Evolutionary conservation across 2,329 filamentous ascomycete genomes (phyloP).

Genomic region (Alternaria ventricosa): DNA sequence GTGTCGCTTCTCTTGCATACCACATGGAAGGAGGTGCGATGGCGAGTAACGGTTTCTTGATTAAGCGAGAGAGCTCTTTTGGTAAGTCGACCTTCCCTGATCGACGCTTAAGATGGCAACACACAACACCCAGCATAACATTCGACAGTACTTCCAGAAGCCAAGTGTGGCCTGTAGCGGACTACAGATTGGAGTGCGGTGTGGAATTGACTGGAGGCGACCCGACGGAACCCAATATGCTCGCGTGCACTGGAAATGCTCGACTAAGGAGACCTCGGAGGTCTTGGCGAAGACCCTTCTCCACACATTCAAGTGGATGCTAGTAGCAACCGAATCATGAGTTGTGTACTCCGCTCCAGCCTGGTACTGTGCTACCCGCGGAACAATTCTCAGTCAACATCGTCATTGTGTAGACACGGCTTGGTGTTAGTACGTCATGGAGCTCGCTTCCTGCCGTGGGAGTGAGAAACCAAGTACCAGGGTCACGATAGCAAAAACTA

Average conservation of each 20-base stretch:
- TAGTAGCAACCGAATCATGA: background rate
- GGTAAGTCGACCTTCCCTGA: no score
- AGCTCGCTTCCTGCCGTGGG: background rate
- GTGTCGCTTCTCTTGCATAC: background rate
- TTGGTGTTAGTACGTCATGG: slow-evolving; percentile 6
- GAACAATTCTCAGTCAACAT: background rate
- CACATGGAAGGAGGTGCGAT: no score
- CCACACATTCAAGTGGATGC: background rate
- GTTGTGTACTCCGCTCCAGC: background rate
- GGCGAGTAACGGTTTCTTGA: background rate
- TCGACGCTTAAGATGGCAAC: background rate
- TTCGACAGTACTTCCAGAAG: no score
- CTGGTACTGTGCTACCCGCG: background rate
- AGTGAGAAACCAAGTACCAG: background rate
- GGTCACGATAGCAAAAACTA: background rate
- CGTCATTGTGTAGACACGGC: background rate
- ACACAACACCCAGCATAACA: no score
- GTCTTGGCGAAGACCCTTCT: background rate
- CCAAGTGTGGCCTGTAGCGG: no score
- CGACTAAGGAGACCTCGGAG: background rate
- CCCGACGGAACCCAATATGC: background rate
- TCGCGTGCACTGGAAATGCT: background rate
- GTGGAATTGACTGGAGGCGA: no score
- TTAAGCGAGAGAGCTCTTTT: background rate
- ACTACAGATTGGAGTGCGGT: no score